phyloP scores from a whole-genome alignment of 75 land plant genomes.

The Picea sitchensis region DNA sequence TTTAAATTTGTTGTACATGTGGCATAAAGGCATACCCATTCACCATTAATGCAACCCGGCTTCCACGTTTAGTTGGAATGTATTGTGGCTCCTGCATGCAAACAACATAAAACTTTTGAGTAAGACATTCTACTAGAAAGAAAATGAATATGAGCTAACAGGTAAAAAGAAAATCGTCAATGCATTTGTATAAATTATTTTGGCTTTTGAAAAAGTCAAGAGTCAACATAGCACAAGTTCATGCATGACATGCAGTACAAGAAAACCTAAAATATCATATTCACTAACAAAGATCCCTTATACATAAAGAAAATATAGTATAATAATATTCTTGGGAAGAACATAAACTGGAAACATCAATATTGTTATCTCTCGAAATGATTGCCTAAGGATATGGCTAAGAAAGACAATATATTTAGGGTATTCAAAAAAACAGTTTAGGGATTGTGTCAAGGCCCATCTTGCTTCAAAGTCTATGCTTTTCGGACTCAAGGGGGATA shows the following conservation, averaged over 20 bases:
- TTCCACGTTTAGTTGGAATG: slow-evolving; percentile 87
- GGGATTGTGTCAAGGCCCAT: too few species aligned
- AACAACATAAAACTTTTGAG: background rate
- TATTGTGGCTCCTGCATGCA: slow-evolving; percentile 79
- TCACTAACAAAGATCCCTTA: background rate
- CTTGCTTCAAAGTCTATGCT: too few species aligned
- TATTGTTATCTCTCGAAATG: too few species aligned
- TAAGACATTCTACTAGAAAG: background rate
- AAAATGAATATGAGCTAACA: background rate
- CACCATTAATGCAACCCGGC: slow-evolving; percentile 79
- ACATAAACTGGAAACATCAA: background rate
- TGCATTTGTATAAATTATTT: background rate
- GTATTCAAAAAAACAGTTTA: too few species aligned
- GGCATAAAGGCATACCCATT: slow-evolving; percentile 66
- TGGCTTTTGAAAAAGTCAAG: background rate
- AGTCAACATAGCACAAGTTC: background rate
- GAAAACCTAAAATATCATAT: background rate
- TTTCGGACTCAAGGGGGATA: too few species aligned
- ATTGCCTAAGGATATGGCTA: too few species aligned
- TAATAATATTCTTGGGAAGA: background rate
- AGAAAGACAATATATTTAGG: too few species aligned
- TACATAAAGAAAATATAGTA: background rate
- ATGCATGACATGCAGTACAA: background rate
- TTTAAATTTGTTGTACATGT: background rate
- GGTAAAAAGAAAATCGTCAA: background rate